Conservation (phyloP, 805 yeast species). For the Sporopachydermia lactativora region DNA sequence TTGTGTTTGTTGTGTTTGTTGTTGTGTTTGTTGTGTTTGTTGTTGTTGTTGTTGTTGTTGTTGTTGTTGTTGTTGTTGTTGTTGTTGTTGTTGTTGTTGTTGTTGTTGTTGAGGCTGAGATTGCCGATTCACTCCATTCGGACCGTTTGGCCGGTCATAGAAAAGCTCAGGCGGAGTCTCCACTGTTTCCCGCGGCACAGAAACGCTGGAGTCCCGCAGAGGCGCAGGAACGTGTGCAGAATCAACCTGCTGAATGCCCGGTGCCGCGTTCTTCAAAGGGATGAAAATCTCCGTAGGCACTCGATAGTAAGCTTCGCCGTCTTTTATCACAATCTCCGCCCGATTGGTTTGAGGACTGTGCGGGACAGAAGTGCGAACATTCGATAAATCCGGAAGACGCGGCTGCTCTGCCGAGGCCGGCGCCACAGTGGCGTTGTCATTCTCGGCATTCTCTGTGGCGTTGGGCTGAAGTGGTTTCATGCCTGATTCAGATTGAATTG, state of each 20-base stretch:
- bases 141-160: no score
- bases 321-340: background rate
- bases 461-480: no score
- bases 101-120: background rate
- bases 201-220: background rate
- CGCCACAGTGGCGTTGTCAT: no score
- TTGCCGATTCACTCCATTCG: background rate
- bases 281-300: background rate
- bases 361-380: no score
- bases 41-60: no score
- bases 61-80: no score
- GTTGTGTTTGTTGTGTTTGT: no score
- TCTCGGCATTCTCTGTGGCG: no score
- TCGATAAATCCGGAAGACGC: no score
- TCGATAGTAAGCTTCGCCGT: constrained; percentile 19
- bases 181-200: background rate
- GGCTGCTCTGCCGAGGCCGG: no score
- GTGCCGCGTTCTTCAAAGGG: background rate
- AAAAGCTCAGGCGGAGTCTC: background rate
- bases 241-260: background rate
- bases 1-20: no score
- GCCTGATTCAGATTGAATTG: no score
- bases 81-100: background rate
- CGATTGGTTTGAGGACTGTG: background rate
- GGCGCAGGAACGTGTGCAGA: background rate